Evolutionary conservation across 1,284 basidiomycete species (phyloP).

Genomic region (Ceratobasidium sp.): DNA sequence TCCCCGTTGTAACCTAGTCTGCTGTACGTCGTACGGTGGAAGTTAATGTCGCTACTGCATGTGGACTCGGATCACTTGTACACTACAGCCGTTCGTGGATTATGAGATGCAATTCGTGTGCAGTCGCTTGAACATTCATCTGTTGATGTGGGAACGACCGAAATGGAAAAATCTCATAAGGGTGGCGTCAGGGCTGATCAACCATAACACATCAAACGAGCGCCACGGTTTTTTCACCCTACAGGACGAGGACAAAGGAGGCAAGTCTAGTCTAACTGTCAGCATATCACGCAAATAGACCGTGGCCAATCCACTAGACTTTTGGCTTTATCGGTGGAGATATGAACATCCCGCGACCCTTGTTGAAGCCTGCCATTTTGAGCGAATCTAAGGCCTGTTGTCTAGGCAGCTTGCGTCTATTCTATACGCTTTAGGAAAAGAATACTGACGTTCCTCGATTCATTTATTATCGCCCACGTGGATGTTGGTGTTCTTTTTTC

Average conservation of each 20-base stretch:
- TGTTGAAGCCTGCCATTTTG: neutral
- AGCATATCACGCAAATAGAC: neutral
- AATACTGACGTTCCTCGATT: too few relatives aligned
- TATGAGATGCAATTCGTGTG: conserved; percentile 36
- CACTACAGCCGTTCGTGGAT: conserved; percentile 23
- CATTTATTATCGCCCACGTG: too few relatives aligned
- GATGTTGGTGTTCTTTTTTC: too few relatives aligned
- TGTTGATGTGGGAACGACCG: neutral
- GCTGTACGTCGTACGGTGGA: conserved; percentile 6
- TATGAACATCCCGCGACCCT: neutral
- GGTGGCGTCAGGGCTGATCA: neutral
- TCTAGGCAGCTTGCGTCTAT: too few relatives aligned
- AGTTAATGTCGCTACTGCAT: conserved; percentile 16
- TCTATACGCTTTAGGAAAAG: too few relatives aligned
- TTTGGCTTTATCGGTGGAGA: neutral
- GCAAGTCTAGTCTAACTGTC: too few relatives aligned
- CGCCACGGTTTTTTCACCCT: too few relatives aligned
- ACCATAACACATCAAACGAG: neutral
- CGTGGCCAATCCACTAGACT: neutral
- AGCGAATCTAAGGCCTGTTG: neutral
- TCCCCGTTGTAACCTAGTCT: conserved; percentile 17
- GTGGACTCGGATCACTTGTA: conserved; percentile 37
- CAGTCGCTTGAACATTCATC: neutral
- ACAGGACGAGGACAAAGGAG: too few relatives aligned
- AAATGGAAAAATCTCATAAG: neutral